A percentile compares a stretch with the other conserved stretches of the same genome.
Conservation (phyloP, 768 basidiomycete species). For the Mycena belliarum region DNA sequence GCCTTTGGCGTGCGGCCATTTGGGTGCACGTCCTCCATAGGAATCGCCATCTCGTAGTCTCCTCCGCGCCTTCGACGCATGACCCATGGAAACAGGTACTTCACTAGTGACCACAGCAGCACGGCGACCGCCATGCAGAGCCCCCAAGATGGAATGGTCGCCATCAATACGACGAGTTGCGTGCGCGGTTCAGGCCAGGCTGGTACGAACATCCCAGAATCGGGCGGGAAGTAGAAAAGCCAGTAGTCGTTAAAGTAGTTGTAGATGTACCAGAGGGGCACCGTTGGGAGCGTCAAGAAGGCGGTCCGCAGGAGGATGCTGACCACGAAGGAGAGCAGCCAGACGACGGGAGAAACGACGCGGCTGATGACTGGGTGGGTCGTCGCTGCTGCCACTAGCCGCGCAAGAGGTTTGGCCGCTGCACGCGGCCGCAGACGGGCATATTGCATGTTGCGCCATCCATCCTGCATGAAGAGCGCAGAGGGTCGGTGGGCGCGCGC, state of each 20-base stretch:
- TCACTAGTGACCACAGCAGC: slow-evolving; percentile 2
- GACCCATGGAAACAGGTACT: neutral
- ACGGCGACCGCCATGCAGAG: slow-evolving; percentile 2
- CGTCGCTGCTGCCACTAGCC: neutral
- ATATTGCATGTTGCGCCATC: slow-evolving; percentile 7
- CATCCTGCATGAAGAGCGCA: slow-evolving; percentile 1
- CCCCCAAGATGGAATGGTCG: slow-evolving; percentile 8
- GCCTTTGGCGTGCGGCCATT: neutral
- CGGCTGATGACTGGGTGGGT: neutral
- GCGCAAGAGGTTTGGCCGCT: neutral
- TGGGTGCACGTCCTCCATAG: neutral
- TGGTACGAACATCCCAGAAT: slow-evolving; percentile 2
- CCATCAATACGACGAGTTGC: slow-evolving; percentile 15
- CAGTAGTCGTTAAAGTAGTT: slow-evolving; percentile 1
- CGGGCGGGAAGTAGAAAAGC: neutral
- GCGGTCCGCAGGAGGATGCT: slow-evolving; percentile 8
- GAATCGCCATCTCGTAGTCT: slow-evolving; percentile 1
- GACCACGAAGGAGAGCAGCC: neutral
- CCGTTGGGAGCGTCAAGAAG: slow-evolving; percentile 7
- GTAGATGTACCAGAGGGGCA: slow-evolving; percentile 13
- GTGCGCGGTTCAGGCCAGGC: slow-evolving; percentile 14
- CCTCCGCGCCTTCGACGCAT: neutral
- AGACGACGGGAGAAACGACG: neutral
- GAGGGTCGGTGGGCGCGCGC: no score
- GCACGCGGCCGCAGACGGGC: slow-evolving; percentile 2